Conservation (phyloP, 371 early-diverging fungal genomes). For the Mucor velutinosus region DNA sequence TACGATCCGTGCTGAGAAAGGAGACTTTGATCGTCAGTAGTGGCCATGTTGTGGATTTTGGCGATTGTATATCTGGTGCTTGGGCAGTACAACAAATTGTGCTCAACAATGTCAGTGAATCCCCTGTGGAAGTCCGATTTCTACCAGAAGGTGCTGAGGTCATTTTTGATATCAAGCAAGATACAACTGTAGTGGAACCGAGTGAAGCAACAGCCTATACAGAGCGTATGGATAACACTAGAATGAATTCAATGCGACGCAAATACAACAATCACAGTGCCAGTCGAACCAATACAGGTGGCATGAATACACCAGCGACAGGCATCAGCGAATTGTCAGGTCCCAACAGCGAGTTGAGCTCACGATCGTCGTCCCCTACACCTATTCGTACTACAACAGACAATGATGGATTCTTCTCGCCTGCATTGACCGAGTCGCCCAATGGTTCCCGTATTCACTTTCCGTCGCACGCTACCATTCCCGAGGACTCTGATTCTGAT, state of each 20-base stretch:
- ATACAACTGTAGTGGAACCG: conserved; percentile 7
- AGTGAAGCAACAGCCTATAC: too few species aligned
- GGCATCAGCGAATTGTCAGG: conserved; percentile 53
- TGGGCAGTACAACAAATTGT: conserved; percentile 81
- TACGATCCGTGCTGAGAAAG: conserved; percentile 75
- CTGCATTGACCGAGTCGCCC: neutral
- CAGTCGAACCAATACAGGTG: conserved; percentile 3
- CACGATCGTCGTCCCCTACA: conserved; percentile 55
- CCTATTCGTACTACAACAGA: conserved; percentile 16
- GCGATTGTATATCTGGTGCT: conserved; percentile 87
- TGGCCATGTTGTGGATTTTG: conserved; percentile 88
- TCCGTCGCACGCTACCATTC: conserved; percentile 13
- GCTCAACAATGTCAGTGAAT: conserved; percentile 83
- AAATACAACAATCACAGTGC: conserved; percentile 19
- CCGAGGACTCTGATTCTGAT: conserved; percentile 28
- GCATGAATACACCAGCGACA: conserved; percentile 22
- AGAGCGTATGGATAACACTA: neutral
- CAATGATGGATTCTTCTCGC: conserved; percentile 9
- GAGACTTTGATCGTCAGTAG: conserved; percentile 78
- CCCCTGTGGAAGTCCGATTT: conserved; percentile 80
- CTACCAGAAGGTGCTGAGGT: conserved; percentile 79
- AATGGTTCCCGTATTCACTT: conserved; percentile 2
- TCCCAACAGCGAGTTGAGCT: conserved; percentile 58
- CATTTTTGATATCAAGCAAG: conserved; percentile 57
- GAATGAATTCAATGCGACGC: conserved; percentile 3